phyloP scores from a whole-genome alignment of 345 rosid species.

The Citrus reticulata region DNA sequence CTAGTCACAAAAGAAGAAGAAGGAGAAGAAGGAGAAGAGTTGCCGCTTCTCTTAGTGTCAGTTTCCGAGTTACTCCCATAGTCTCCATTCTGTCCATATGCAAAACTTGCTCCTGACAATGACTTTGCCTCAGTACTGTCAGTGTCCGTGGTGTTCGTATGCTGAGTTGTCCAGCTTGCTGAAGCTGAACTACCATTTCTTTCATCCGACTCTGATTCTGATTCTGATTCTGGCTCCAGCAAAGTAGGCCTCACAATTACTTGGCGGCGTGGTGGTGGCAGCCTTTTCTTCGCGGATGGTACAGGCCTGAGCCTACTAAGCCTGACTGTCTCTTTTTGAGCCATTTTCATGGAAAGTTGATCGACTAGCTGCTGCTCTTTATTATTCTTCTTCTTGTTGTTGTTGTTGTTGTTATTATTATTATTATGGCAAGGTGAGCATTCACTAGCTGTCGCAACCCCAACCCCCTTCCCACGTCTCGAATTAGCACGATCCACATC shows the following conservation, averaged over 20 bases:
- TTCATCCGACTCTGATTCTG: conserved; percentile 13
- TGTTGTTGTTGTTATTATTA: not conserved
- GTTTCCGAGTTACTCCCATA: not conserved
- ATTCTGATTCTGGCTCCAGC: not conserved
- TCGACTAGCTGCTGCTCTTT: not conserved
- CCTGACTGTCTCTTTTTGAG: not conserved
- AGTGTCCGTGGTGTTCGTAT: conserved; percentile 9
- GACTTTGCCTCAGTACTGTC: conserved; percentile 10
- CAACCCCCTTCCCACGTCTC: not conserved
- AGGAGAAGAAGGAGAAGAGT: no score
- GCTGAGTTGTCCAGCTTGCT: conserved; percentile 22
- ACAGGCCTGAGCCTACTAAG: not conserved
- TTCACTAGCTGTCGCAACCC: not conserved
- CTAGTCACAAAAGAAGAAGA: no score
- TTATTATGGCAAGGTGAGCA: not conserved
- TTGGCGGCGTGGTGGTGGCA: conserved; percentile 8
- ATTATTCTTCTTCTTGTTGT: not conserved
- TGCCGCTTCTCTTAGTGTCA: not conserved
- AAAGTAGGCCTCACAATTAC: conserved; percentile 23
- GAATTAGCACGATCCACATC: conserved; percentile 12
- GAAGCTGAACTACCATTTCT: not conserved
- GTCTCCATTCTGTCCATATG: not conserved
- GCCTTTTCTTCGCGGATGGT: not conserved
- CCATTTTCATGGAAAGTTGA: not conserved
- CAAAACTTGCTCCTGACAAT: not conserved